A percentile compares a stretch with the other conserved stretches of the same genome.
phyloP scores from a whole-genome alignment of 208 protist genomes.

The Leishmania guyanensis region DNA sequence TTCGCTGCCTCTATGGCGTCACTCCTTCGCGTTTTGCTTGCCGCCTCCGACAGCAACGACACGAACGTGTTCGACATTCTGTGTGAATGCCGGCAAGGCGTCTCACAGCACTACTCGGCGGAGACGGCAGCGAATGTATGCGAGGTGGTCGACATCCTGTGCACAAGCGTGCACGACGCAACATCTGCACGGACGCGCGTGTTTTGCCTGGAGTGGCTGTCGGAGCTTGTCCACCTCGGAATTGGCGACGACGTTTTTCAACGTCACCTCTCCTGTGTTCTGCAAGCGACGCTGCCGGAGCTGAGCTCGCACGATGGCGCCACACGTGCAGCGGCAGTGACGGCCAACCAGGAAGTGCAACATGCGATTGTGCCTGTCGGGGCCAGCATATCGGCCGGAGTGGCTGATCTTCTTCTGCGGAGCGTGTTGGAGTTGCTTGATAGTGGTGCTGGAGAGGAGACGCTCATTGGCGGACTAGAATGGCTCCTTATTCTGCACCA shows the following conservation, averaged over 20 bases:
- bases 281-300: slow-evolving; percentile 28
- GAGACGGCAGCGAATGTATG: slow-evolving; percentile 19
- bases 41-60: slow-evolving; percentile 38
- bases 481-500: slow-evolving; percentile 62
- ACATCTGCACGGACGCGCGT: slow-evolving; percentile 25
- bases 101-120: slow-evolving; percentile 15
- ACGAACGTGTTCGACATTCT: slow-evolving; percentile 32
- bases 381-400: slow-evolving; percentile 9
- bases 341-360: slow-evolving; percentile 24
- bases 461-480: slow-evolving; percentile 52
- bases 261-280: slow-evolving; percentile 14
- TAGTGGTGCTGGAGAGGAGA: slow-evolving; percentile 40
- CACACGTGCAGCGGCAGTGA: slow-evolving; percentile 21
- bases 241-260: slow-evolving; percentile 22
- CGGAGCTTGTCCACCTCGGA: slow-evolving; percentile 25
- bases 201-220: slow-evolving; percentile 39
- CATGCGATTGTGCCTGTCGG: slow-evolving; percentile 23
- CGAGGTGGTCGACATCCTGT: slow-evolving; percentile 25
- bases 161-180: slow-evolving; percentile 14
- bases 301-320: slow-evolving; percentile 24
- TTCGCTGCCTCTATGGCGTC: slow-evolving; percentile 44
- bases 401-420: slow-evolving; percentile 18
- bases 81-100: slow-evolving; percentile 23
- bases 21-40: slow-evolving; percentile 47
- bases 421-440: slow-evolving; percentile 25